phyloP scores from a whole-genome alignment of 495 filamentous ascomycete genomes.

The Cudoniella acicularis region DNA sequence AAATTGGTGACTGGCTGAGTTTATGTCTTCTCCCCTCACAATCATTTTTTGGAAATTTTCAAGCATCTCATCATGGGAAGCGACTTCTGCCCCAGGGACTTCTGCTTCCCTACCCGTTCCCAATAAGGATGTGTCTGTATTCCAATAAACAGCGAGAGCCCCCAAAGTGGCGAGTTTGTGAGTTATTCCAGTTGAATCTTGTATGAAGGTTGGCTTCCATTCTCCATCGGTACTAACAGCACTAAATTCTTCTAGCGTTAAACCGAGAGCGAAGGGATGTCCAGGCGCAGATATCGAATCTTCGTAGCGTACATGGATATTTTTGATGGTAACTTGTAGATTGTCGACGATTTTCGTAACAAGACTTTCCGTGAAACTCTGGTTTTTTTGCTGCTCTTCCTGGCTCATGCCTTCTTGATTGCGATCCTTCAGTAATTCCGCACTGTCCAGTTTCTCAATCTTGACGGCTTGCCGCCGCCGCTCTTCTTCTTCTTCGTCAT shows the following conservation, averaged over 20 bases:
- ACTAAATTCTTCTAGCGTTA: slow-evolving; percentile 92
- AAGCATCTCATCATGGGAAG: slow-evolving; percentile 67
- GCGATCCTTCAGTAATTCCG: slow-evolving; percentile 86
- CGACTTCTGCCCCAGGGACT: slow-evolving; percentile 42
- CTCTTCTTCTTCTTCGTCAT: slow-evolving; percentile 88
- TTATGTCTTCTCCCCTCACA: slow-evolving; percentile 54
- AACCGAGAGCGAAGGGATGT: slow-evolving; percentile 87
- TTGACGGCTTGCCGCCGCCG: slow-evolving; percentile 78
- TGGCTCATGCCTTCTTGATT: slow-evolving; percentile 88
- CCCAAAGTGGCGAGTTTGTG: slow-evolving; percentile 89
- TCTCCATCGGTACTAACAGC: slow-evolving; percentile 91
- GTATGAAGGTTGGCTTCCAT: slow-evolving; percentile 93
- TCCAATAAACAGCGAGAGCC: slow-evolving; percentile 92
- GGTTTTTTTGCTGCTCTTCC: slow-evolving; percentile 92
- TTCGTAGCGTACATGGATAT: slow-evolving; percentile 96
- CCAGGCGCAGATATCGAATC: slow-evolving; percentile 93
- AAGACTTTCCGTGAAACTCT: slow-evolving; percentile 92
- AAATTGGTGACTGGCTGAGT: slow-evolving; percentile 68
- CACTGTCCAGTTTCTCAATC: slow-evolving; percentile 95
- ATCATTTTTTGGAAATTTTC: slow-evolving; percentile 73
- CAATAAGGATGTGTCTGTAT: slow-evolving; percentile 82
- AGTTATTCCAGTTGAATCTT: slow-evolving; percentile 73
- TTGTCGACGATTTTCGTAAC: slow-evolving; percentile 97
- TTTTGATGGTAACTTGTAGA: slow-evolving; percentile 93
- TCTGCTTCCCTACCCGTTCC: slow-evolving; percentile 72